These are phyloP conservation scores for Tuber indicum DNA, from an alignment of 495 filamentous ascomycete genomes.

Conservation along the genomic window DNA sequence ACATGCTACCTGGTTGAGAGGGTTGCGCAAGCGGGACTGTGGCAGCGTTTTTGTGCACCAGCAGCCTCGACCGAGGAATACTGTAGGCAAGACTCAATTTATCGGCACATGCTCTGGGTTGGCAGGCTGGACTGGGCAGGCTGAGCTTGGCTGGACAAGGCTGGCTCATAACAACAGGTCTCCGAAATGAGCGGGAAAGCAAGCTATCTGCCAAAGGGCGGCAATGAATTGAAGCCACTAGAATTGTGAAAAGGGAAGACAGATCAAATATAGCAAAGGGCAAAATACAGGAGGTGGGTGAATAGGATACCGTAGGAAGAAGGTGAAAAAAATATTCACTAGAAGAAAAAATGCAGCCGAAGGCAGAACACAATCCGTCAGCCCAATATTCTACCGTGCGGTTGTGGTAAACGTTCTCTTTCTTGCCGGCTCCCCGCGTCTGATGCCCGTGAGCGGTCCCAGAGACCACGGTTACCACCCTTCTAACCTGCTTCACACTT, in stretches of 20 bases:
- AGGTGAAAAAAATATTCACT: neutral
- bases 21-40: constrained; percentile 41
- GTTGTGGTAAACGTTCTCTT: neutral
- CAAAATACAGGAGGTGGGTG: neutral
- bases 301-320: neutral
- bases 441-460: neutral
- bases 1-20: constrained; percentile 42
- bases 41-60: constrained; percentile 41
- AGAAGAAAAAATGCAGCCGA: neutral
- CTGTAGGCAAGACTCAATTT: constrained; percentile 29
- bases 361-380: neutral
- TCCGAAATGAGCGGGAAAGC: neutral
- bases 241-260: neutral
- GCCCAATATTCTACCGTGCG: neutral
- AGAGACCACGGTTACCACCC: neutral
- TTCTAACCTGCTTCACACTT: neutral
- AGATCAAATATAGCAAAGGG: neutral
- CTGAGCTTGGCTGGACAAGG: neutral
- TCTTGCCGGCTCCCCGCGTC: neutral
- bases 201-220: neutral
- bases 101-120: constrained; percentile 35
- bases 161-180: constrained; percentile 33
- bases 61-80: constrained; percentile 37
- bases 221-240: neutral
- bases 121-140: constrained; percentile 6